Evolutionary conservation across 805 yeast species (phyloP), one percentile per base, ranked within the genome.

Genomic region (Candida germanica): DNA sequence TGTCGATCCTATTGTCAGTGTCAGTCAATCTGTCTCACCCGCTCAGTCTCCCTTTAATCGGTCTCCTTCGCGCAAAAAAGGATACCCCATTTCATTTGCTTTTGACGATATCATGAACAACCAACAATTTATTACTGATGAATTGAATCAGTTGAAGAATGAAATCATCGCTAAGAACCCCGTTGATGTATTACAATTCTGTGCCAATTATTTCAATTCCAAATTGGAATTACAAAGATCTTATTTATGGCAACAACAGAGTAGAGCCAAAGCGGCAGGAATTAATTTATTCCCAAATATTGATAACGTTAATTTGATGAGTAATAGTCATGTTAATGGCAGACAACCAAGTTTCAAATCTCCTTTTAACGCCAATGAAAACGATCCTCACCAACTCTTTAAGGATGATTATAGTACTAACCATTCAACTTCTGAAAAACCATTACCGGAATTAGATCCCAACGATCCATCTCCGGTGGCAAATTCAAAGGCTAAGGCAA

Each of bases 121-220:
- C 27, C 31, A 41, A 22, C 46, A 38, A 29, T 42, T 43, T 36
- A 33, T 43, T 16, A 50, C 52, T 14, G 74, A 73, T 37, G 89
- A 81, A 58, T 68, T 83, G 56, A 73, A 73, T 48, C 77, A 70
- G 43, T 77, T 83, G 54, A 81, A 79, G 56, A 73, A 69, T 51
- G 83, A 79, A 51, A 57, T 66, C 35, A 45, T 53, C 31, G 50
- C 64, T 26, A 63, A 66, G 44, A 75, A 80, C 48, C 94, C 95
- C 1, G 53, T 66, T 10, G 91, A 84, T 51, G 64, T 84, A 9
- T 56, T 85, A 39, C 88, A 84, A 52, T 85, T 83, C 61, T 81
- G 89, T 50, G 82, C 85, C 38, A 75, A 79, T 58, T 82, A 80
- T 58, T 85, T 85, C 64, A 75, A 73, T 51, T 56, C 68, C 32